phyloP scores from a whole-genome alignment of 164 flowering plant genomes.

The Umbilicus rupestris region DNA sequence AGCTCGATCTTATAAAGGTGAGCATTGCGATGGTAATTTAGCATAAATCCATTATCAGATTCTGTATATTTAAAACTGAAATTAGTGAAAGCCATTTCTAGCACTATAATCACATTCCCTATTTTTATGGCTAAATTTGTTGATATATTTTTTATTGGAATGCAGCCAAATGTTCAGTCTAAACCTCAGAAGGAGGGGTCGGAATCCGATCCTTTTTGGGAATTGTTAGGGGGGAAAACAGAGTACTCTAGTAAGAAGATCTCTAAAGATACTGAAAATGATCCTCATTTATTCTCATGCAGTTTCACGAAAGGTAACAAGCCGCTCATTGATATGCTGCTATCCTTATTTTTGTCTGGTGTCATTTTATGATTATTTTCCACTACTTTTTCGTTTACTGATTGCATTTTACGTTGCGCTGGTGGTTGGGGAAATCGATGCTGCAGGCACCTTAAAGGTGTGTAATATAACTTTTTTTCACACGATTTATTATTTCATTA shows the following conservation, averaged over 20 bases:
- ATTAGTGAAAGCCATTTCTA: neutral
- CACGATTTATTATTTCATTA: neutral
- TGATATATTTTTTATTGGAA: slow-evolving; percentile 11
- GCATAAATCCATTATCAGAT: neutral
- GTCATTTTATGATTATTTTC: neutral
- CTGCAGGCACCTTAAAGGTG: slow-evolving; percentile 85
- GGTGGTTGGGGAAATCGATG: slow-evolving; percentile 1
- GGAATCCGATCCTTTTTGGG: slow-evolving; percentile 91
- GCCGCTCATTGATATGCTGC: neutral
- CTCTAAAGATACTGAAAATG: slow-evolving; percentile 59
- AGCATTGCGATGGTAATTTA: no score
- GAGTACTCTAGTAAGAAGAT: slow-evolving; percentile 86
- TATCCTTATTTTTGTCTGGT: neutral
- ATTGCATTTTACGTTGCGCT: slow-evolving; percentile 5
- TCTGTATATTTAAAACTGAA: neutral
- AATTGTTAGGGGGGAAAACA: slow-evolving; percentile 73
- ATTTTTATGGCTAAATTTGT: neutral
- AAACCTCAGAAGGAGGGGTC: slow-evolving; percentile 84
- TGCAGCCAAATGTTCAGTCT: slow-evolving; percentile 81
- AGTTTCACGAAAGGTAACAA: slow-evolving; percentile 52
- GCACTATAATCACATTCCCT: neutral
- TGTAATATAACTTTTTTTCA: slow-evolving; percentile 13
- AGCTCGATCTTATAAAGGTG: slow-evolving; percentile 87
- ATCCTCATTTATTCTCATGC: slow-evolving; percentile 89
- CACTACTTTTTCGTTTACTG: neutral